Evolutionary conservation across 2,329 filamentous ascomycete species (phyloP).

Genomic region (Shiraia bambusicola): DNA sequence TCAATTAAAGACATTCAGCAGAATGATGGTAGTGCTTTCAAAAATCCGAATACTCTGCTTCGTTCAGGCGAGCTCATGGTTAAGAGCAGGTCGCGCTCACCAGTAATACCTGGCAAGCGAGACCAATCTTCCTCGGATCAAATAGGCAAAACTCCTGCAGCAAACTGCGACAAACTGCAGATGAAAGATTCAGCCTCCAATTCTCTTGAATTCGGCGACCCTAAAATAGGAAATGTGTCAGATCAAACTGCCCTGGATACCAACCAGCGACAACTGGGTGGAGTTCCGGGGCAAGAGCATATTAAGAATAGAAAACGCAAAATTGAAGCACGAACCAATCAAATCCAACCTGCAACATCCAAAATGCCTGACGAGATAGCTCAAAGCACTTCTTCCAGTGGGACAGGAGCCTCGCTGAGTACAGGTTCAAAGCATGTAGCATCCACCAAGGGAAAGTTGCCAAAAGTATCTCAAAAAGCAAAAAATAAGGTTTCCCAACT

Average conservation of each 20-base stretch:
- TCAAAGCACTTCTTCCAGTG: too few relatives aligned
- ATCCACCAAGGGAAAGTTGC: conserved; percentile 17
- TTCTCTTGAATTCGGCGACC: too few relatives aligned
- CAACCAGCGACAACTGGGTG: too few relatives aligned
- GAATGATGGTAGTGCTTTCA: too few relatives aligned
- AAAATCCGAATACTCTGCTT: neutral
- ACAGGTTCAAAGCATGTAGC: conserved; percentile 1
- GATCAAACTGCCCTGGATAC: too few relatives aligned
- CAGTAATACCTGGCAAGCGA: neutral
- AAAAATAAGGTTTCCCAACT: conserved; percentile 14
- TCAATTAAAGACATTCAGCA: conserved; percentile 17
- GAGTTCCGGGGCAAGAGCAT: neutral
- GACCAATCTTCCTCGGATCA: neutral
- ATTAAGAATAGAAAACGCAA: too few relatives aligned
- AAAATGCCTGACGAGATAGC: too few relatives aligned
- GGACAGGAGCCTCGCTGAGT: neutral
- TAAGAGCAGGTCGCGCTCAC: too few relatives aligned
- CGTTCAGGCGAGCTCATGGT: neutral
- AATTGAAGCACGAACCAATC: neutral
- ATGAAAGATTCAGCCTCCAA: too few relatives aligned
- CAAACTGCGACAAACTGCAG: neutral
- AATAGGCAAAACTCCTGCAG: neutral
- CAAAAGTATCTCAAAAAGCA: conserved; percentile 13
- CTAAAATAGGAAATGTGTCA: too few relatives aligned
- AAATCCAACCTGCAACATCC: too few relatives aligned